These are phyloP conservation scores for Cladosporium sp. DNA, from an alignment of 2,329 filamentous ascomycete species.

Conservation along the genomic window DNA sequence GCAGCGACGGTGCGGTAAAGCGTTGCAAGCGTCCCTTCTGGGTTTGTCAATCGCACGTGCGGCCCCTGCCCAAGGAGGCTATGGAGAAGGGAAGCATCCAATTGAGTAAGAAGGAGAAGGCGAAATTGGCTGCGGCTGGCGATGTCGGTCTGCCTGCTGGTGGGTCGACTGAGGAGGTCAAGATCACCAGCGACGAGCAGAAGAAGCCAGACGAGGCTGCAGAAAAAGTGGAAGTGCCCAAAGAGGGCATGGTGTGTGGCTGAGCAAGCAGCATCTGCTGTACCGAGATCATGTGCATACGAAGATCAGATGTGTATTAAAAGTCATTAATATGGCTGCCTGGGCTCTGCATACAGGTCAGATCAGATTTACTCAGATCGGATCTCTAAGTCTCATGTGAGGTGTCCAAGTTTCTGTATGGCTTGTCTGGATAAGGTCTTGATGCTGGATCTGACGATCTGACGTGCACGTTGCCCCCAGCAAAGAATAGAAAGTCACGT, in stretches of 20 bases:
- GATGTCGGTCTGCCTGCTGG: slow-evolving; percentile 16
- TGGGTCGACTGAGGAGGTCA: slow-evolving; percentile 11
- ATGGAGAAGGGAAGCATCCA: slow-evolving; percentile 39
- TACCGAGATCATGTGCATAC: not conserved
- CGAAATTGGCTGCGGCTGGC: slow-evolving; percentile 30
- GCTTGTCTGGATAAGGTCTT: not conserved
- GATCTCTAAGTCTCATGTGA: not conserved
- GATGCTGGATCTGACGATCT: not conserved
- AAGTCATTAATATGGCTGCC: not conserved
- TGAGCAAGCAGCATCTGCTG: slow-evolving; percentile 26
- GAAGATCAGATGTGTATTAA: not conserved
- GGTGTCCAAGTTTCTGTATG: not conserved
- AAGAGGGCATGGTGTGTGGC: slow-evolving; percentile 49
- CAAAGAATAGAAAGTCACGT: not conserved
- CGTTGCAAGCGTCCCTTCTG: slow-evolving; percentile 83
- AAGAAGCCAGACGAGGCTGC: slow-evolving; percentile 7
- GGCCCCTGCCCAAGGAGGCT: slow-evolving; percentile 86
- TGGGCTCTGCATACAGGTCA: not conserved
- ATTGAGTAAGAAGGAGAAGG: slow-evolving; percentile 38
- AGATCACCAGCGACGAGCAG: slow-evolving; percentile 1
- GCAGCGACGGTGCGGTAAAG: slow-evolving; percentile 62
- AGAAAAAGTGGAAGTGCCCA: slow-evolving; percentile 42
- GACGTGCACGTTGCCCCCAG: not conserved
- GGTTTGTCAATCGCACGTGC: slow-evolving; percentile 84
- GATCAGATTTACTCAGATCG: not conserved